phyloP scores from a whole-genome alignment of 2,329 filamentous ascomycete species.

The Akanthomyces muscarius region DNA sequence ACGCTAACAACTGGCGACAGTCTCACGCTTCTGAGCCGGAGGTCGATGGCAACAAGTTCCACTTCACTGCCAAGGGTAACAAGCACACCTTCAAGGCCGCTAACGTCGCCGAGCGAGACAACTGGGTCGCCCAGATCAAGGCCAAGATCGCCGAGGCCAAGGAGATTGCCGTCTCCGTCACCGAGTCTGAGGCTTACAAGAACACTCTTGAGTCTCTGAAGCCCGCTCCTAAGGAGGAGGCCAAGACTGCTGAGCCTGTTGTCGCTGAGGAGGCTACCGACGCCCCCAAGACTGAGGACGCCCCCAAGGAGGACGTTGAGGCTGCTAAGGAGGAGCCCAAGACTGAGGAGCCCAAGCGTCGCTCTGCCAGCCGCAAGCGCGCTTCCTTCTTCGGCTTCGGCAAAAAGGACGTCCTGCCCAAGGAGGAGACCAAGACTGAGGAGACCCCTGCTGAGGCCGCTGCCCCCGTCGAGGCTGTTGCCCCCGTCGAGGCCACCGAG shows the following conservation, averaged over 20 bases:
- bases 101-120: constrained; percentile 73
- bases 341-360: constrained; percentile 57
- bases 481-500: constrained; percentile 31
- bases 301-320: constrained; percentile 32
- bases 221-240: constrained; percentile 40
- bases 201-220: constrained; percentile 68
- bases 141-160: constrained; percentile 80
- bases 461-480: constrained; percentile 28
- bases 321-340: constrained; percentile 45
- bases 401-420: constrained; percentile 50
- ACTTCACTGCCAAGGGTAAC: constrained; percentile 77
- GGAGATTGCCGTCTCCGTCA: constrained; percentile 68
- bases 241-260: constrained; percentile 24
- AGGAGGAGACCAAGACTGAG: constrained; percentile 35
- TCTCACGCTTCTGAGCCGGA: constrained; percentile 65
- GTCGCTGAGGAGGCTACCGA: constrained; percentile 47
- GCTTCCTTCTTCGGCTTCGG: constrained; percentile 60
- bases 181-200: constrained; percentile 85
- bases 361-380: constrained; percentile 63
- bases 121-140: constrained; percentile 85
- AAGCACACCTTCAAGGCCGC: constrained; percentile 92
- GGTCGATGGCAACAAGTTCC: constrained; percentile 79
- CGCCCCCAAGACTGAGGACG: constrained; percentile 47
- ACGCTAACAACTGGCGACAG: constrained; percentile 36
- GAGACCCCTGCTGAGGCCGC: constrained; percentile 30